Evolutionary conservation across 805 yeast species (phyloP), one percentile per base, ranked within the genome.

Genomic region (Metschnikowia shivogae): DNA sequence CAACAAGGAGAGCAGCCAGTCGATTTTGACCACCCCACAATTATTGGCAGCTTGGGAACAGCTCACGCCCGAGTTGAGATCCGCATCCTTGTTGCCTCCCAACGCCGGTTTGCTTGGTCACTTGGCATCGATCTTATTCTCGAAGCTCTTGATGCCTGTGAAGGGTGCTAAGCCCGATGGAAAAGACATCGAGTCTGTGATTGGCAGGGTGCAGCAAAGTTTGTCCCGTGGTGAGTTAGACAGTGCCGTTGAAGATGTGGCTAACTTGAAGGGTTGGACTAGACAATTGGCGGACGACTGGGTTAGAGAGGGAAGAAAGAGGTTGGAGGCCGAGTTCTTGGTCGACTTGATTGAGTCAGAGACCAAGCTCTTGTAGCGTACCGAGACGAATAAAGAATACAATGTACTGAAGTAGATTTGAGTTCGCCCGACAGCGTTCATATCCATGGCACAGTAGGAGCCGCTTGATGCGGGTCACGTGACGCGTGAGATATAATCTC

Each of bases 21-120:
- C 95, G 33, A 80, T 92, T 24, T 72, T 90, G 52, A 81, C 95
- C 11, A 81, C 78, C 51, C 77, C 89, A 24, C 96, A 89, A 67
- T 73, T 89, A 37, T 76, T 84, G 49, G 74, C 86, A 34, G 81
- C 95, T 58, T 88, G 96, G 87, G 79, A 81, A 52, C 70, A 82
- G 43, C 74, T 93, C 48, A 82, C 77, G 19, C 93, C 95, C 12
- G 96, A 92, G 68, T 79, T 93, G 61, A 83, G 96, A 65, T 80
- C 89, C 27, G 90, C 95, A 6, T 82, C 97, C 4, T 70, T 93
- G 56, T 78, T 90, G 50, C 97, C 98, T 44, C 95, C 95, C 56
- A 87, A 92, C 60, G 96, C 99, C 22, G 99, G 99, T 60, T 77
- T 93, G 44, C 78, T 92, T 56, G 98, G 97, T 27, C 97, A 93